Evolutionary conservation across 768 basidiomycete genomes (phyloP), one percentile per base, ranked within the genome.

Genomic region (Mycena filopes): DNA sequence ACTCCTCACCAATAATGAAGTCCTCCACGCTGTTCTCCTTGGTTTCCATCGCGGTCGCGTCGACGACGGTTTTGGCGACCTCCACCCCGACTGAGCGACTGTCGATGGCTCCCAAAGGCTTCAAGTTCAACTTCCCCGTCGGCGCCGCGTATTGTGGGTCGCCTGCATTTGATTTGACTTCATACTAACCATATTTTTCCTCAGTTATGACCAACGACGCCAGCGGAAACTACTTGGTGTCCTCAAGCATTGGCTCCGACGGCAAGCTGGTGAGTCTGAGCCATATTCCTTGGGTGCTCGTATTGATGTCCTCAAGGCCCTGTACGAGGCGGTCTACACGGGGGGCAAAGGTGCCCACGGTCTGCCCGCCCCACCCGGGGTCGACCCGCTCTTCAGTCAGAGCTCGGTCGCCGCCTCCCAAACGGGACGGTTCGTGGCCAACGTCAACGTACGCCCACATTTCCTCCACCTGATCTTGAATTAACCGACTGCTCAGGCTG

Each of bases 161-260:
- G 31, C 28, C 25, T 15, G 18, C 3, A 31, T 20, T 36, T 18
- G 12, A 3, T 12, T 23, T 23, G 9, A 7, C 16, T 13, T 12
- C 10, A 21, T 48, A 26, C 29, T 42, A 33, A 38, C 3, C 7
- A 12, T 23, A 42, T 41, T 53, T 23, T 28, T 31, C 4, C n/a
- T 40, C 63, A 81, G 80, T 80, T 69, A 75, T 80, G 45, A 79
- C 79, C 25, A 81, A 81, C 71, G 76, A 78, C 55, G 73, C 76
- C 26, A 55, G 67, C 25, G 77, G 75, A 28, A 80, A 81, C 66
- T 75, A 74, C 41, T 53, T 80, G 31, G 72, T 80, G 31, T 66
- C 77, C 9, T 73, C 73, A 12, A 71, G 67, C 36, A 75, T 80
- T 41, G 71, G 65, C 23, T 26, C 63, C 3, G 75, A 78, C 63